These are phyloP conservation scores for Magnusiomyces clavatus DNA, from an alignment of 1,139 yeast species.

Conservation along the genomic window DNA sequence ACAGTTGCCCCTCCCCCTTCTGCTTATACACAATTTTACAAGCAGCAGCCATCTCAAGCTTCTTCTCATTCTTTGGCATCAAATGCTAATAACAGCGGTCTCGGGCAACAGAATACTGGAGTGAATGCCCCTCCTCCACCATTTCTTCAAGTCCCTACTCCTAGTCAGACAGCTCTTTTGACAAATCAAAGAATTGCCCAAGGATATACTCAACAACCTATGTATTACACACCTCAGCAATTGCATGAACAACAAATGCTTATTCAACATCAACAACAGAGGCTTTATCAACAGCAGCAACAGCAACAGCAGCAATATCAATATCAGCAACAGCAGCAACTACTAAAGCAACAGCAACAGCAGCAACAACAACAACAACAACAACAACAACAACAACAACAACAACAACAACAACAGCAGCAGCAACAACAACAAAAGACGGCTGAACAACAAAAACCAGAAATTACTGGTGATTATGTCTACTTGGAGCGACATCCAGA, in stretches of 20 bases:
- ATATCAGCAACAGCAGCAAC: conserved; percentile 15
- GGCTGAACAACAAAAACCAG: conserved; percentile 13
- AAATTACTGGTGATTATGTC: conserved; percentile 39
- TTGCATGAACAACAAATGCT: conserved; percentile 15
- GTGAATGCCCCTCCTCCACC: conserved; percentile 16
- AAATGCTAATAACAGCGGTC: neutral
- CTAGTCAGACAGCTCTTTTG: conserved; percentile 22
- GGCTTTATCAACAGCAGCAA: conserved; percentile 15
- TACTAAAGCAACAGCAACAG: conserved; percentile 11
- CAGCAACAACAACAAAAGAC: conserved; percentile 11
- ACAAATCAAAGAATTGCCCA: conserved; percentile 20
- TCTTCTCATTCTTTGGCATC: neutral
- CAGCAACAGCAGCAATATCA: conserved; percentile 15
- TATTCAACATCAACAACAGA: conserved; percentile 11
- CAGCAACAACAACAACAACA: conserved; percentile 14
- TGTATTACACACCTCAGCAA: conserved; percentile 16
- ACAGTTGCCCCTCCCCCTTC: conserved; percentile 12
- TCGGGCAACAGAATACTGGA: neutral
- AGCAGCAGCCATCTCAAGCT: conserved; percentile 10
- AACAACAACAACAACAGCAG: conserved; percentile 14
- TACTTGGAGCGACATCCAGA: conserved; percentile 86
- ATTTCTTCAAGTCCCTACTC: conserved; percentile 24
- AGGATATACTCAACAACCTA: conserved; percentile 15
- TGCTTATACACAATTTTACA: conserved; percentile 8
- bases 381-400: conserved; percentile 18